A percentile compares a stretch with the other conserved stretches of the same genome.
Conservation (phyloP, 495 filamentous ascomycete genomes). For the Neurospora sp. region DNA sequence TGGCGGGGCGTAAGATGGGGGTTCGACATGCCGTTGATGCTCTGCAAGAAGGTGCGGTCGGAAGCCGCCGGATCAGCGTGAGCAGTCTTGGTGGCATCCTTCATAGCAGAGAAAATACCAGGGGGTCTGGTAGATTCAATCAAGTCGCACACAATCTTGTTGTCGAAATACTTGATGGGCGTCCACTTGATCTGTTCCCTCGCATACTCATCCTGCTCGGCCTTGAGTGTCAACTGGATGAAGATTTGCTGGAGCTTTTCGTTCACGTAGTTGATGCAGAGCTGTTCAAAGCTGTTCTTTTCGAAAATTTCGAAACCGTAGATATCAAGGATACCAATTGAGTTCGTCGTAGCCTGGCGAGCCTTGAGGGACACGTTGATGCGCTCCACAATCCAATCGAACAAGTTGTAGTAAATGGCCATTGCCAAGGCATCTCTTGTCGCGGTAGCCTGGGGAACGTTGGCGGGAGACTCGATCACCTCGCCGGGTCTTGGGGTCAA, state of each 20-base stretch:
- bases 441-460: conserved; percentile 81
- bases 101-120: conserved; percentile 90
- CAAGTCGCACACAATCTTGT: conserved; percentile 96
- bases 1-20: conserved; percentile 86
- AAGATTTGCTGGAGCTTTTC: conserved; percentile 99
- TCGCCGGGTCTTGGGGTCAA: conserved; percentile 80
- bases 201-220: conserved; percentile 97
- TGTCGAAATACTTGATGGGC: conserved; percentile 98
- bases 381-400: conserved; percentile 96
- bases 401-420: conserved; percentile 94
- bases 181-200: conserved; percentile 97
- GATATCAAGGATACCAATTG: conserved; percentile 97
- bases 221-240: conserved; percentile 92
- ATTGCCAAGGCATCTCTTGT: conserved; percentile 89
- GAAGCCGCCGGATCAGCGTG: conserved; percentile 90
- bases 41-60: conserved; percentile 89
- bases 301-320: conserved; percentile 99
- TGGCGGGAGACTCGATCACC: conserved; percentile 87
- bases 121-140: conserved; percentile 89
- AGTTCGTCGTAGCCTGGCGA: conserved; percentile 61
- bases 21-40: conserved; percentile 81
- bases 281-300: conserved; percentile 97
- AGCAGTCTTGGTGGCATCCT: conserved; percentile 94
- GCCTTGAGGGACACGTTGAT: conserved; percentile 85
- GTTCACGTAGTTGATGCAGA: conserved; percentile 99